phyloP scores from a whole-genome alignment of 495 filamentous ascomycete genomes.

The Jackrogersella multiformis region DNA sequence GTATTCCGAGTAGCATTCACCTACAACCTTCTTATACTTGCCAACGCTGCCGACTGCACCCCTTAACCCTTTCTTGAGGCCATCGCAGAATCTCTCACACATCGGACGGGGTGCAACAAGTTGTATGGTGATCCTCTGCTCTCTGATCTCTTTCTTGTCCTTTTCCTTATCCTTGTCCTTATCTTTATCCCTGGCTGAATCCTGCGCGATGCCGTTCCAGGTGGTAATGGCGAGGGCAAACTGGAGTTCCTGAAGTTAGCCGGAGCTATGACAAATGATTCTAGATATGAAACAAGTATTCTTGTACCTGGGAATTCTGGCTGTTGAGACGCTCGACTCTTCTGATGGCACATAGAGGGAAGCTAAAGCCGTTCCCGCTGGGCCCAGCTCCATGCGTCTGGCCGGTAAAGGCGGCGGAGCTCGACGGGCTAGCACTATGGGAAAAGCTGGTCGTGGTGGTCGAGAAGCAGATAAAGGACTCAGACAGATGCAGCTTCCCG shows the following conservation, averaged over 20 bases:
- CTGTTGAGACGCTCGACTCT: constrained; percentile 92
- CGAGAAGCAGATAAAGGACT: constrained; percentile 94
- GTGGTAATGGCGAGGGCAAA: constrained; percentile 95
- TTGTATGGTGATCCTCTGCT: constrained; percentile 87
- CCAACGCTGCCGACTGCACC: constrained; percentile 86
- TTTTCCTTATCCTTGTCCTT: constrained; percentile 43
- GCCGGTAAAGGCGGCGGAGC: constrained; percentile 82
- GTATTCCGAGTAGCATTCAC: constrained; percentile 93
- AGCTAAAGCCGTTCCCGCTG: constrained; percentile 94
- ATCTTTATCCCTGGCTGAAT: constrained; percentile 55
- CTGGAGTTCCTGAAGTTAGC: constrained; percentile 49
- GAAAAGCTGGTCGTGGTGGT: constrained; percentile 90
- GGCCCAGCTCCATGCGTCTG: constrained; percentile 90
- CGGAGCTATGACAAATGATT: not conserved
- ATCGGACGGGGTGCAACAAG: constrained; percentile 86
- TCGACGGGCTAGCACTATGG: constrained; percentile 75
- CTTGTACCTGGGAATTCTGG: constrained; percentile 73
- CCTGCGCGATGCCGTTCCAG: constrained; percentile 81
- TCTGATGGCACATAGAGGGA: constrained; percentile 91
- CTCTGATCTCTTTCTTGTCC: constrained; percentile 62
- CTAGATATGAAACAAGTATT: not conserved
- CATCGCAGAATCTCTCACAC: constrained; percentile 96
- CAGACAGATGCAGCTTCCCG: constrained; percentile 93
- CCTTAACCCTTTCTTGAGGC: constrained; percentile 85
- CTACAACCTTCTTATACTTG: constrained; percentile 77